A percentile compares a stretch with the other conserved stretches of the same genome.
These are phyloP conservation scores for Coprinopsis strossmayeri DNA, from an alignment of 768 basidiomycete species.

Conservation along the genomic window DNA sequence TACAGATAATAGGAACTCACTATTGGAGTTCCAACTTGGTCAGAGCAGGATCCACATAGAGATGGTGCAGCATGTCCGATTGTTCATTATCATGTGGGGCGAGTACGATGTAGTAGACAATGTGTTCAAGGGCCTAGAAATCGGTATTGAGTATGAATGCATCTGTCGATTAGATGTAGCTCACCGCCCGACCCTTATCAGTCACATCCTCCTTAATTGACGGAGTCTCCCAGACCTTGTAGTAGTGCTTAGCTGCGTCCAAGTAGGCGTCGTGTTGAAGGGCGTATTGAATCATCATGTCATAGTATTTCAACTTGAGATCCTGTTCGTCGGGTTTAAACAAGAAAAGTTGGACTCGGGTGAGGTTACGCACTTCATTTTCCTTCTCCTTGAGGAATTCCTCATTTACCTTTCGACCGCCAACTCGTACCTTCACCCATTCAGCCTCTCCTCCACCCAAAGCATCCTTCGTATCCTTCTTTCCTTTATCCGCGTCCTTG, in stretches of 20 bases:
- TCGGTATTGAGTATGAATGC: slow-evolving; percentile 7
- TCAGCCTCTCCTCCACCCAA: slow-evolving; percentile 75
- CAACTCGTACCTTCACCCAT: slow-evolving; percentile 90
- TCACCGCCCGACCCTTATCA: slow-evolving; percentile 61
- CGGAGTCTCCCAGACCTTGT: slow-evolving; percentile 97
- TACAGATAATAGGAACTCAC: slow-evolving; percentile 35
- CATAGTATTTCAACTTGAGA: slow-evolving; percentile 92
- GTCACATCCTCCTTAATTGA: slow-evolving; percentile 80
- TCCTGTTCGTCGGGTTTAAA: slow-evolving; percentile 44
- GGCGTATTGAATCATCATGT: slow-evolving; percentile 94
- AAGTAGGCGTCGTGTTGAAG: slow-evolving; percentile 81
- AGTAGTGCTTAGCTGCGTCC: slow-evolving; percentile 91
- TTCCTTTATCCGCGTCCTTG: slow-evolving; percentile 66
- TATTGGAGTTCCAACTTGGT: slow-evolving; percentile 78
- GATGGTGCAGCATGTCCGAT: slow-evolving; percentile 90
- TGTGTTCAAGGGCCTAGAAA: slow-evolving; percentile 82
- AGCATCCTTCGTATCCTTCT: slow-evolving; percentile 54
- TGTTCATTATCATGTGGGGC: slow-evolving; percentile 96
- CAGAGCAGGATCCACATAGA: slow-evolving; percentile 73
- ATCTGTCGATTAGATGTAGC: slow-evolving; percentile 17
- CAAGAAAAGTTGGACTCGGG: background rate
- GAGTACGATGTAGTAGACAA: slow-evolving; percentile 90
- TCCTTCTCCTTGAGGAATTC: slow-evolving; percentile 83
- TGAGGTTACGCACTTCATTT: slow-evolving; percentile 58
- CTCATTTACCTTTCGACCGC: slow-evolving; percentile 91